phyloP scores from a whole-genome alignment of 192 early-diverging fungal species.

The Oehlia diaphana region DNA sequence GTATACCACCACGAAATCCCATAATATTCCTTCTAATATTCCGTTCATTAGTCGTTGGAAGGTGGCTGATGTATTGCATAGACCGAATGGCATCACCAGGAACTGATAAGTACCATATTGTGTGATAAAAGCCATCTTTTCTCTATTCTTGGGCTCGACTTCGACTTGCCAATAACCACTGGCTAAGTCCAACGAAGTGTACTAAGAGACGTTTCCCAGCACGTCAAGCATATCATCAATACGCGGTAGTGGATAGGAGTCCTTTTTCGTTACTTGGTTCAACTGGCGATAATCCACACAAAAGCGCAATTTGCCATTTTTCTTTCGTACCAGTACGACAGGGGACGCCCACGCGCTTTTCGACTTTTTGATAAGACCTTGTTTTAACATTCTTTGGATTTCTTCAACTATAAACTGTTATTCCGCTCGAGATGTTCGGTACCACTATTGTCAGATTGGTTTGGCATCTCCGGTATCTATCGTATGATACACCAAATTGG shows the following conservation, averaged over 20 bases:
- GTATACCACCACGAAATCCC: slow-evolving; percentile 21
- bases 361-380: neutral
- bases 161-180: too few relatives aligned
- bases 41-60: slow-evolving; percentile 3
- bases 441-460: too few relatives aligned
- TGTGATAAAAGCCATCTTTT: slow-evolving; percentile 26
- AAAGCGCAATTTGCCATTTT: slow-evolving; percentile 29
- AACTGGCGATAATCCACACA: slow-evolving; percentile 47
- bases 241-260: slow-evolving; percentile 42
- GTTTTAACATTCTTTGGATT: neutral
- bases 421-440: too few relatives aligned
- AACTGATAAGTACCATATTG: slow-evolving; percentile 31
- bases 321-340: slow-evolving; percentile 43
- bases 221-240: slow-evolving; percentile 41
- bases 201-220: too few relatives aligned
- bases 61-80: slow-evolving; percentile 5
- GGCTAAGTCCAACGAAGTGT: too few relatives aligned
- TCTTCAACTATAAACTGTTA: neutral
- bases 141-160: too few relatives aligned
- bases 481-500: too few relatives aligned
- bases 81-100: slow-evolving; percentile 34
- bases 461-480: too few relatives aligned
- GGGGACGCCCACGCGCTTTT: slow-evolving; percentile 35
- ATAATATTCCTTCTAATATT: neutral
- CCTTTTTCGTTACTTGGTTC: slow-evolving; percentile 38